Conservation (phyloP, 2,329 filamentous ascomycete species). For the Lachnellula cervina region DNA sequence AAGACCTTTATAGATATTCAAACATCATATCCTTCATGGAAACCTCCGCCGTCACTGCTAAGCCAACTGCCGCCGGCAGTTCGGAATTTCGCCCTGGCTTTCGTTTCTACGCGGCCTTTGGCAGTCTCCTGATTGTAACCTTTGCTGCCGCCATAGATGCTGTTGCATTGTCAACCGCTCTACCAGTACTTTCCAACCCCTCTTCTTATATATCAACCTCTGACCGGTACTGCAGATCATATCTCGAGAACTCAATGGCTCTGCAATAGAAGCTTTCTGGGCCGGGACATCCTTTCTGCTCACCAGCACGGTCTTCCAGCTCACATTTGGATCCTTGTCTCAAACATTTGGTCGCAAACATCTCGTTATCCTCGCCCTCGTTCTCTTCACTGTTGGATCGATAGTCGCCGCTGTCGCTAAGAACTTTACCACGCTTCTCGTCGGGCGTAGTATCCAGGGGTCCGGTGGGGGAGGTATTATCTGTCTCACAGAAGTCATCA, state of each 20-base stretch:
- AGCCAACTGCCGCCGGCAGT: not conserved
- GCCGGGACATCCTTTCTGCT: conserved; percentile 65
- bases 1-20: no score
- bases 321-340: conserved; percentile 27
- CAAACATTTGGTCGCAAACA: conserved; percentile 14
- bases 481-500: conserved; percentile 38
- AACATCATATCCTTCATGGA: not conserved
- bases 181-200: not conserved
- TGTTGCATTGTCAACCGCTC: not conserved
- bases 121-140: not conserved
- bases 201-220: not conserved
- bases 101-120: not conserved
- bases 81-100: not conserved
- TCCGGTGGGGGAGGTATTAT: conserved; percentile 45
- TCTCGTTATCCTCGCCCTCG: conserved; percentile 6
- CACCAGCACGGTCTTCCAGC: conserved; percentile 54
- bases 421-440: conserved; percentile 22
- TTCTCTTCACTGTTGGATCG: conserved; percentile 11
- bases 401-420: conserved; percentile 30
- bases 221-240: conserved; percentile 1
- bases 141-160: not conserved
- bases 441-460: conserved; percentile 39
- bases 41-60: not conserved
- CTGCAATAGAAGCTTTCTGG: conserved; percentile 58
- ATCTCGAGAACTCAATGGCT: conserved; percentile 3